Evolutionary conservation across 2,329 filamentous ascomycete genomes (phyloP), one percentile per base, ranked within the genome.

Genomic region (Venturia nashicola): DNA sequence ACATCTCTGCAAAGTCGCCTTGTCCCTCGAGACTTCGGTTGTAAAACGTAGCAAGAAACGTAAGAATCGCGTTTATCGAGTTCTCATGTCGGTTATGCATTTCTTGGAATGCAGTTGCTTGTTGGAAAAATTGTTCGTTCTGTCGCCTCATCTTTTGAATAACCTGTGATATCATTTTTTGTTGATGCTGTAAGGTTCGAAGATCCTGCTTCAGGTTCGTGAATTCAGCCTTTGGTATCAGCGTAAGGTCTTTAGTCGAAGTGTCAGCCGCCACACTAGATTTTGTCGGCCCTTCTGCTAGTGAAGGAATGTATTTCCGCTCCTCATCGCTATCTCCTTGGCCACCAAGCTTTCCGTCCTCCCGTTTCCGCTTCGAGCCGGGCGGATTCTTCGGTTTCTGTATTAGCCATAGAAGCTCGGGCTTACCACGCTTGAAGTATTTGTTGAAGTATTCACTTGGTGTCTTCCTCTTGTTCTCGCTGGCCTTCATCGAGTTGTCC

Each of bases 391-490:
- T 95, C 0, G 93, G 92, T 73, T 97, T 97, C 73, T 96, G 93
- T 67, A 97, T 97, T 64, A 97, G 80, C 93, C 93, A 97, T 5
- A 97, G 79, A 59, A 99, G 79, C 73, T 97, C 95, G 4, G 92
- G 92, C 68, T 96, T 88, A 5, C 92, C 93, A 57, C 91, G 89
- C 69, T 91, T 90, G 77, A 99, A 99, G 77, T 92, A 99, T 11
- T 91, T 91, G 74, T 99, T 97, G 69, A 90, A 92, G 74, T 99
- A 99, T 80, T 97, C 94, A 81, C 92, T 97, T 0, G 94, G 94
- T 65, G 91, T 96, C 78, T 99, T 99, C 73, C 93, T 93, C 74
- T 97, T 96, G 66, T 92, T 87, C 77, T 97, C 94, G 72, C 92
- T 97, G 6, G 95, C 92, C 68, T 94, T 89, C 89, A 99, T 95